Conservation (phyloP, 1,284 basidiomycete species). For the Cutaneotrichosporon curvatum region DNA sequence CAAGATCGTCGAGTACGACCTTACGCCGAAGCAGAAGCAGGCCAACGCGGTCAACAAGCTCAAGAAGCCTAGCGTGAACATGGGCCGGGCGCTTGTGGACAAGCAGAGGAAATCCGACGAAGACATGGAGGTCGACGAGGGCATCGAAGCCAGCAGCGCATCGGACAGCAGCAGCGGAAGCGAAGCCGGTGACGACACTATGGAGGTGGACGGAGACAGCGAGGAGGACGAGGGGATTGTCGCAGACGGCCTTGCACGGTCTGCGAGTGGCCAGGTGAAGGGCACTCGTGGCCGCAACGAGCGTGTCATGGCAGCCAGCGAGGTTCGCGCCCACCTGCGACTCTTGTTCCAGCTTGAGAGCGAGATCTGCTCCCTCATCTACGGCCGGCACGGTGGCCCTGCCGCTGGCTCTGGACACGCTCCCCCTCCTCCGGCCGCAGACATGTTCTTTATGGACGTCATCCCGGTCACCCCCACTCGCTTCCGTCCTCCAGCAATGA, state of each 20-base stretch:
- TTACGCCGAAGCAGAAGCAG: slow-evolving; percentile 70
- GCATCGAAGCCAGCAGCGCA: slow-evolving; percentile 32
- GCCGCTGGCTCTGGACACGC: slow-evolving; percentile 13
- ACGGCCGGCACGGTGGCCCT: slow-evolving; percentile 85
- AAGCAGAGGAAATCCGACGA: slow-evolving; percentile 47
- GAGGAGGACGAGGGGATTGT: slow-evolving; percentile 43
- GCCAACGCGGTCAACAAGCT: slow-evolving; percentile 55
- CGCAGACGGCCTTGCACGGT: slow-evolving; percentile 51
- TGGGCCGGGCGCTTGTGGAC: slow-evolving; percentile 46
- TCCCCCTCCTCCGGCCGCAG: slow-evolving; percentile 53
- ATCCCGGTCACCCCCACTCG: slow-evolving; percentile 88
- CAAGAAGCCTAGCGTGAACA: slow-evolving; percentile 7
- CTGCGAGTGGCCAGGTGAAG: slow-evolving; percentile 72
- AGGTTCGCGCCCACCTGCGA: slow-evolving; percentile 88
- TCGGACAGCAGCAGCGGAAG: slow-evolving; percentile 47
- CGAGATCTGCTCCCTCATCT: slow-evolving; percentile 75
- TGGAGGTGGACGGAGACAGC: slow-evolving; percentile 50
- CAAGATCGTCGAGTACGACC: slow-evolving; percentile 90
- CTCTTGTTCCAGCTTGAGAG: slow-evolving; percentile 79
- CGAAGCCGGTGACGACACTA: slow-evolving; percentile 49
- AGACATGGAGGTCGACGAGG: slow-evolving; percentile 36
- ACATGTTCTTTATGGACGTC: slow-evolving; percentile 95
- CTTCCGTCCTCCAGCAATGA: slow-evolving; percentile 86
- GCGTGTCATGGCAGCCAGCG: slow-evolving; percentile 80
- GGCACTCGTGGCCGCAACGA: slow-evolving; percentile 70